A percentile compares a stretch with the other conserved stretches of the same genome.
Conservation (phyloP, 176 grass and related monocot species). For the Elymus sibiricus region DNA sequence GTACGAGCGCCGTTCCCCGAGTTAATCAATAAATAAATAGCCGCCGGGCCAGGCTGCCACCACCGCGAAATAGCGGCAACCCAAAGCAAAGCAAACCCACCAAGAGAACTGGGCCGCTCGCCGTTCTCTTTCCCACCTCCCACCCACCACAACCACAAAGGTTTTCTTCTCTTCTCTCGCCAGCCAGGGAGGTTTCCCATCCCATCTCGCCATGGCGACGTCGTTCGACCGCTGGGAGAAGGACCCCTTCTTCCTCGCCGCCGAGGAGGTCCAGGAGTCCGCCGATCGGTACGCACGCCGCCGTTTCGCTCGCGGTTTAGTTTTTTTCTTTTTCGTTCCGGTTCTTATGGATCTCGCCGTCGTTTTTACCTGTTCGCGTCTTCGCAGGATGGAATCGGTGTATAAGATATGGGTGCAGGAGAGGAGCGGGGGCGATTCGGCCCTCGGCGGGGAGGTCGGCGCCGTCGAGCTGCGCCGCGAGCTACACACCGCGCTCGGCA, state of each 20-base stretch:
- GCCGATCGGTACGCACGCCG: conserved; percentile 53
- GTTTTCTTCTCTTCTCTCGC: neutral
- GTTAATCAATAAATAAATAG: neutral
- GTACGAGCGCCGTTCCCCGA: neutral
- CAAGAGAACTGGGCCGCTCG: no score
- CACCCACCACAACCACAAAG: neutral
- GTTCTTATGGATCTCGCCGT: neutral
- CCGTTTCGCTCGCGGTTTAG: neutral
- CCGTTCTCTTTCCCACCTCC: neutral
- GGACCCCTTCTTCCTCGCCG: conserved; percentile 82
- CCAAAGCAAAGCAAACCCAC: conserved; percentile 17
- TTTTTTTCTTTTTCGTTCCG: neutral
- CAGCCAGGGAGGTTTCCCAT: conserved; percentile 9
- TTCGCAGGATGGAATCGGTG: conserved; percentile 68
- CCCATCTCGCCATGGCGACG: conserved; percentile 51
- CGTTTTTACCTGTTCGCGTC: neutral
- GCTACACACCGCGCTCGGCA: conserved; percentile 71
- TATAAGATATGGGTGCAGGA: conserved; percentile 71
- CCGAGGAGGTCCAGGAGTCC: conserved; percentile 92
- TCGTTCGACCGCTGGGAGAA: conserved; percentile 95
- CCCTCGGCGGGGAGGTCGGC: conserved; percentile 3
- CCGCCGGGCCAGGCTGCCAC: neutral
- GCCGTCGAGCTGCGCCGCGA: conserved; percentile 47
- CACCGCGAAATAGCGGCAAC: neutral
- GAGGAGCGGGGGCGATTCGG: neutral